A percentile compares a stretch with the other conserved stretches of the same genome.
Conservation (phyloP, 2,329 filamentous ascomycete species). For the Neofusicoccum sp. region DNA sequence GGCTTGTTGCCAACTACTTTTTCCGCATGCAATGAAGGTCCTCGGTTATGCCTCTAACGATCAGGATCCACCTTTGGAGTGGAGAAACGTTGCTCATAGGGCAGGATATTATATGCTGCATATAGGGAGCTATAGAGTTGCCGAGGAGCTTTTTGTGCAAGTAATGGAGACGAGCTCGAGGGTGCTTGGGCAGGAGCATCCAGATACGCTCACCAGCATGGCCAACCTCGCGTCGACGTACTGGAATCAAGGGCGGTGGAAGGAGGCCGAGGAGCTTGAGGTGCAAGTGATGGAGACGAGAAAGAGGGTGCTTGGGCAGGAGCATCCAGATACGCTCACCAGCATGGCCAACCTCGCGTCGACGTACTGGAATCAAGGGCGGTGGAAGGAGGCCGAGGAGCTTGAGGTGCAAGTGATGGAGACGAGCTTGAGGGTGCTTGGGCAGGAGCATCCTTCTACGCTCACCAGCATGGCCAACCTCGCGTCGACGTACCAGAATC, state of each 20-base stretch:
- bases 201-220: background rate
- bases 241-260: background rate
- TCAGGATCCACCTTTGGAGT: too few relatives aligned
- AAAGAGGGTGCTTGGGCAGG: slow-evolving; percentile 19
- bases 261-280: background rate
- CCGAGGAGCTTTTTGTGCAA: too few relatives aligned
- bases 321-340: background rate
- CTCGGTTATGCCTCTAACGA: background rate
- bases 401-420: background rate
- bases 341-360: background rate
- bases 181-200: background rate
- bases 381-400: background rate
- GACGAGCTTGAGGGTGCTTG: too few relatives aligned
- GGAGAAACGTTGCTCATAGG: background rate
- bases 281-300: background rate
- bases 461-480: too few relatives aligned
- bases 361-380: background rate
- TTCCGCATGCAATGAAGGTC: slow-evolving; percentile 32
- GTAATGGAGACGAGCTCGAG: too few relatives aligned
- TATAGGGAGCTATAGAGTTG: background rate
- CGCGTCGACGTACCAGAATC: too few relatives aligned
- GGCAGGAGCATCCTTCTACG: too few relatives aligned
- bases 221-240: background rate
- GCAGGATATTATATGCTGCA: background rate
- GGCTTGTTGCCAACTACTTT: slow-evolving; percentile 35